A percentile compares a stretch with the other conserved stretches of the same genome.
Conservation (phyloP, 345 rosid species). For the Geranium brycei region DNA sequence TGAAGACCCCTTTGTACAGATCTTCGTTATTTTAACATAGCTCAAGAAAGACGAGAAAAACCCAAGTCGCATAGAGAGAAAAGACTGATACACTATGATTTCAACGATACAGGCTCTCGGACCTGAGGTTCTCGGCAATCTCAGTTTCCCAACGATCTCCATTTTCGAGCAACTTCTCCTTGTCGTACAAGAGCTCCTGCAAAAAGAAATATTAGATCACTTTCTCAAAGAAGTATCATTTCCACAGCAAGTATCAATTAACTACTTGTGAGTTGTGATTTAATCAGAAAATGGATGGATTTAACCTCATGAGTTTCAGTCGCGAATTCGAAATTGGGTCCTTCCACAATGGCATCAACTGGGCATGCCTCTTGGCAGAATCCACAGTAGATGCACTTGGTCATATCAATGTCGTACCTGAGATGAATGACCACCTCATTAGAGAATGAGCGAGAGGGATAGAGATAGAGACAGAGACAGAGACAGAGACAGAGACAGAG, state of each 20-base stretch:
- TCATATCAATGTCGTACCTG: conserved; percentile 93
- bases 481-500: not conserved
- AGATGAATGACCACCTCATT: not conserved
- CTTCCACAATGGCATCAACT: conserved; percentile 95
- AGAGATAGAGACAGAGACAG: not conserved
- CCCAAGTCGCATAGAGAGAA: no score
- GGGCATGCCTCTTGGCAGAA: conserved; percentile 99
- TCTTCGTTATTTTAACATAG: no score
- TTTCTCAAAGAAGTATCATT: no score
- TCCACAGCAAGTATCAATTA: not conserved
- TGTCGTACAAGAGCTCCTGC: conserved; percentile 89
- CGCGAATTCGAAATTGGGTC: conserved; percentile 91
- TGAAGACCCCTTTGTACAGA: no score
- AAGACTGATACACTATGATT: no score
- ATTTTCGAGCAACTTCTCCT: conserved; percentile 92
- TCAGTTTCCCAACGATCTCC: conserved; percentile 97
- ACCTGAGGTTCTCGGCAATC: conserved; percentile 93
- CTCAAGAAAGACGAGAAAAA: no score
- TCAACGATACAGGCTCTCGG: conserved; percentile 89
- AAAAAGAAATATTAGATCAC: conserved; percentile 1
- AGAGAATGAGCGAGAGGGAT: not conserved
- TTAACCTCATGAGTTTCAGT: conserved; percentile 95
- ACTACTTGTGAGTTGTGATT: not conserved
- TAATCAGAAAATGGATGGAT: not conserved
- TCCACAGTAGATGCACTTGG: conserved; percentile 95